Conservation (phyloP, 768 basidiomycete genomes). For the Hygrophorus russula region DNA sequence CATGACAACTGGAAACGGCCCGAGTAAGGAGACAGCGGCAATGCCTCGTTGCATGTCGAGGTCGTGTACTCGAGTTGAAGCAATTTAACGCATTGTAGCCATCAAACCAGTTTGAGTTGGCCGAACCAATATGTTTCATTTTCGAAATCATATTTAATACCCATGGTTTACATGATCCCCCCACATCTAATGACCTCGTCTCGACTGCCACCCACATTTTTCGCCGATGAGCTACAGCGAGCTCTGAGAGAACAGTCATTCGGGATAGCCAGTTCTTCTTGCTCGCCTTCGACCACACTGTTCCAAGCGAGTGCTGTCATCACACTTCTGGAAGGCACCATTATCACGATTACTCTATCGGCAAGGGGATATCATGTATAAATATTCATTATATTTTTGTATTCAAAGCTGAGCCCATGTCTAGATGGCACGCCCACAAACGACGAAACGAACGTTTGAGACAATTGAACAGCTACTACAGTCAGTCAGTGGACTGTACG, state of each 20-base stretch:
- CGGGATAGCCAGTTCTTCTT: constrained; percentile 36
- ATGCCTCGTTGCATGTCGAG: too few relatives aligned
- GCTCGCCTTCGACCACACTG: constrained; percentile 23
- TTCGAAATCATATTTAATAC: neutral
- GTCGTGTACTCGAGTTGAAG: too few relatives aligned
- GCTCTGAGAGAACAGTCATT: constrained; percentile 51
- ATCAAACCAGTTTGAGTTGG: neutral
- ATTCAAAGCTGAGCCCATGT: constrained; percentile 8
- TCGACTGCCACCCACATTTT: constrained; percentile 21
- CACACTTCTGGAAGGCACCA: constrained; percentile 44
- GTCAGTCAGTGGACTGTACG: constrained; percentile 43
- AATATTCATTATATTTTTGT: neutral
- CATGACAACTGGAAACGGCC: too few relatives aligned
- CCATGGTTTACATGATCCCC: too few relatives aligned
- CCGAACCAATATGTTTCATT: constrained; percentile 1
- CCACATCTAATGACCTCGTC: constrained; percentile 1
- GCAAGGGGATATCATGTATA: constrained; percentile 47
- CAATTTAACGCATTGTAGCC: too few relatives aligned
- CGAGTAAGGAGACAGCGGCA: too few relatives aligned
- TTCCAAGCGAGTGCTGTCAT: constrained; percentile 43
- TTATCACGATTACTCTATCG: constrained; percentile 35
- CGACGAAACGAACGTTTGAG: constrained; percentile 31
- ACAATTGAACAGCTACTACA: constrained; percentile 48
- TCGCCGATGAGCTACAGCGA: constrained; percentile 36
- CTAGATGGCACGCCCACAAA: constrained; percentile 13